A percentile compares a stretch with the other conserved stretches of the same genome.
Evolutionary conservation across 306 rosid species (phyloP).

Genomic region (Ochetophila trinervis): DNA sequence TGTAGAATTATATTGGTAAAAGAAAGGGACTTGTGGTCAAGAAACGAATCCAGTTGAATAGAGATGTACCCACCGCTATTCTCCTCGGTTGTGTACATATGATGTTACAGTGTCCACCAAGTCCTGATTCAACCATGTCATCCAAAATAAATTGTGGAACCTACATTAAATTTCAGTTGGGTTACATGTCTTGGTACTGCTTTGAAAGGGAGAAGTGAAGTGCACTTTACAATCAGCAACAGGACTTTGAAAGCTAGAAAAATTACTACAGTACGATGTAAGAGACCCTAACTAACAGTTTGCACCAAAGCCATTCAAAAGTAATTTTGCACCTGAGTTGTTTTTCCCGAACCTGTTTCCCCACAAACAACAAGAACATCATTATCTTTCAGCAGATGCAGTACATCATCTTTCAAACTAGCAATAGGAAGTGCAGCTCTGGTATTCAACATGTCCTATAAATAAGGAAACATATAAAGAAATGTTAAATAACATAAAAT

Average conservation of each 20-base stretch:
- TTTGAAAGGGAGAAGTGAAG: background rate
- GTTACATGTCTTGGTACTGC: background rate
- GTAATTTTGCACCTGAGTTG: slow-evolving; percentile 76
- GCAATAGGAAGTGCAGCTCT: slow-evolving; percentile 87
- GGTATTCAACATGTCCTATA: slow-evolving; percentile 71
- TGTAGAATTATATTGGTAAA: too few species aligned
- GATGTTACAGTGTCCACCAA: slow-evolving; percentile 76
- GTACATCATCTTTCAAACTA: slow-evolving; percentile 57
- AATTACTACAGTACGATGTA: slow-evolving; percentile 1
- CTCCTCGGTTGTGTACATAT: slow-evolving; percentile 97
- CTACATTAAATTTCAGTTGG: slow-evolving; percentile 38
- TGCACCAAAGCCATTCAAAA: slow-evolving; percentile 12
- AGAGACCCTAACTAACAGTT: slow-evolving; percentile 1
- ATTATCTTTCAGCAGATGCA: slow-evolving; percentile 65
- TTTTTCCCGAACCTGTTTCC: slow-evolving; percentile 99
- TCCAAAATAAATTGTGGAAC: slow-evolving; percentile 96
- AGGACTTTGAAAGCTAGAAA: slow-evolving; percentile 17
- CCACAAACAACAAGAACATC: slow-evolving; percentile 91
- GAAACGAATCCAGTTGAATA: background rate
- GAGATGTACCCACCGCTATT: slow-evolving; percentile 69
- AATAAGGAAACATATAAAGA: slow-evolving; percentile 24
- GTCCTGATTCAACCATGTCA: slow-evolving; percentile 76
- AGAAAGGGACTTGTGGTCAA: too few species aligned
- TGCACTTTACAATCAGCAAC: slow-evolving; percentile 7
- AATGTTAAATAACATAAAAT: background rate